Evolutionary conservation across 495 filamentous ascomycete species (phyloP).

Genomic region (Aspergillus nidulans): DNA sequence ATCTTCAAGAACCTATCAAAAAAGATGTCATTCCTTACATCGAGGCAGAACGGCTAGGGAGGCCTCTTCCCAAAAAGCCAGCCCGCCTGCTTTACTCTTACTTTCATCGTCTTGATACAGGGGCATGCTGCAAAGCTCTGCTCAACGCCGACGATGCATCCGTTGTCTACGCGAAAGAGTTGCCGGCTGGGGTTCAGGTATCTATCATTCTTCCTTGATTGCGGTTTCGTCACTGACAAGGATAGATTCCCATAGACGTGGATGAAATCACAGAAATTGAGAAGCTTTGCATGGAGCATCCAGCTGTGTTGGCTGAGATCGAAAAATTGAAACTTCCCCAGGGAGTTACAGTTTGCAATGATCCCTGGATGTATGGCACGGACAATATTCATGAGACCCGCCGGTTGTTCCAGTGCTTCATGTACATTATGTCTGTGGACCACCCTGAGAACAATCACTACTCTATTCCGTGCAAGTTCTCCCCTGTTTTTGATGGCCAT

Average conservation of each 20-base stretch:
- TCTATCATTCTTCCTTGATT: neutral
- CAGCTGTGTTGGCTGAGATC: conserved; percentile 38
- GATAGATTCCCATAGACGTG: conserved; percentile 36
- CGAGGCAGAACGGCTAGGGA: conserved; percentile 34
- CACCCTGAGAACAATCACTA: conserved; percentile 65
- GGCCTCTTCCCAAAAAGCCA: conserved; percentile 31
- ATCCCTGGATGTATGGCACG: conserved; percentile 46
- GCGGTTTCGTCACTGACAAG: neutral
- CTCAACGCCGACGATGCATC: conserved; percentile 39
- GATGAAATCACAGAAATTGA: conserved; percentile 41
- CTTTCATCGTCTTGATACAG: conserved; percentile 40
- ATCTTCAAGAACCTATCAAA: conserved; percentile 41
- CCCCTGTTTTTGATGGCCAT: conserved; percentile 65
- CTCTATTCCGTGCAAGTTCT: conserved; percentile 72
- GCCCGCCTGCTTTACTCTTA: conserved; percentile 36
- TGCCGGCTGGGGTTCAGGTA: conserved; percentile 41
- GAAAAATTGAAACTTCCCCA: conserved; percentile 38
- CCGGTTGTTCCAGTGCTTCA: conserved; percentile 43
- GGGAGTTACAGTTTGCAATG: conserved; percentile 41
- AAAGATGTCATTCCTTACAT: conserved; percentile 40
- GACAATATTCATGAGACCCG: conserved; percentile 32
- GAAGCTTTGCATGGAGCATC: conserved; percentile 36
- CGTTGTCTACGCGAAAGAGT: conserved; percentile 34
- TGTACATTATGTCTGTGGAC: conserved; percentile 39
- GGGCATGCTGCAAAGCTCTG: conserved; percentile 39